Evolutionary conservation across 371 early-diverging fungal species (phyloP).

Genomic region (Mucor ambiguus): DNA sequence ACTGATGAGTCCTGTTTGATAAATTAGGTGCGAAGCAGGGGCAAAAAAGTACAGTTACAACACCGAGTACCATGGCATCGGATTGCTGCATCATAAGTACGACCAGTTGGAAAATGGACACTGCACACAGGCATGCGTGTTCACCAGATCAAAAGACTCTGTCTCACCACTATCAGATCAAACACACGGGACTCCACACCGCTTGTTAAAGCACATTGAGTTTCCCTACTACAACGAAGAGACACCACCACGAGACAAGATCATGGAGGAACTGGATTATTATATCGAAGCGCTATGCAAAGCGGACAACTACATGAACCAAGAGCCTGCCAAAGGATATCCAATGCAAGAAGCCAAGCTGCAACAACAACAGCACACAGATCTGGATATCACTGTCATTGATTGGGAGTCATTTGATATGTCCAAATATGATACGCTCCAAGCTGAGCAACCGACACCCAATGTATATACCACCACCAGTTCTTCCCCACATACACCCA

Average conservation of each 20-base stretch:
- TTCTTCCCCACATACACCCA: neutral
- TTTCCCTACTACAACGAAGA: slow-evolving; percentile 42
- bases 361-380: neutral
- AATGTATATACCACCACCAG: slow-evolving; percentile 4
- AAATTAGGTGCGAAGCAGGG: slow-evolving; percentile 45
- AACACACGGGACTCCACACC: slow-evolving; percentile 22
- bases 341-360: neutral
- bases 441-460: neutral
- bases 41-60: slow-evolving; percentile 68
- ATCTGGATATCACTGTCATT: slow-evolving; percentile 9
- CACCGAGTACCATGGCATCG: slow-evolving; percentile 72
- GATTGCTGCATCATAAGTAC: slow-evolving; percentile 45
- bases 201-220: slow-evolving; percentile 31
- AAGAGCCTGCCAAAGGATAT: neutral
- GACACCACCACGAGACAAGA: slow-evolving; percentile 16
- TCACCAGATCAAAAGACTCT: slow-evolving; percentile 24
- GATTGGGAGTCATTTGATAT: slow-evolving; percentile 13
- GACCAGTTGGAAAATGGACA: slow-evolving; percentile 56
- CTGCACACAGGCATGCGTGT: slow-evolving; percentile 84
- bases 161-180: neutral
- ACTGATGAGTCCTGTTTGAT: neutral
- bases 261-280: slow-evolving; percentile 21
- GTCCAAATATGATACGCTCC: neutral
- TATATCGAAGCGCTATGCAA: slow-evolving; percentile 29
- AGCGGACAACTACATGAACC: slow-evolving; percentile 13